Evolutionary conservation across 2,329 filamentous ascomycete genomes (phyloP).

Genomic region (Metarhizium album): DNA sequence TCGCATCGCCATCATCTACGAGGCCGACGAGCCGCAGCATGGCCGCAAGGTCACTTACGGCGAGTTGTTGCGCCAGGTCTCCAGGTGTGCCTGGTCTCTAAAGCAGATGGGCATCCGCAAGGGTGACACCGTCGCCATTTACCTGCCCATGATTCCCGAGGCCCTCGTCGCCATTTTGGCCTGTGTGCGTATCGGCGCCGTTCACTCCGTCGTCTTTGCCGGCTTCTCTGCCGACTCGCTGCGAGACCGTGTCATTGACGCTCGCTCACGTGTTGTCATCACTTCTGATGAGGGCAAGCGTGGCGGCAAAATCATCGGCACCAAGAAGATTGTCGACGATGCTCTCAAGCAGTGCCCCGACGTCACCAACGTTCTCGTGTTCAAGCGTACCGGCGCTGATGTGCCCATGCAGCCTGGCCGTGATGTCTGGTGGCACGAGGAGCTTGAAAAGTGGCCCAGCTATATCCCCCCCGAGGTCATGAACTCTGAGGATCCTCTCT

Average conservation of each 20-base stretch:
- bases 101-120: slow-evolving; percentile 95
- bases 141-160: slow-evolving; percentile 98
- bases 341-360: slow-evolving; percentile 92
- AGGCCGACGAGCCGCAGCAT: slow-evolving; percentile 82
- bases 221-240: slow-evolving; percentile 96
- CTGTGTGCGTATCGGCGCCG: slow-evolving; percentile 81
- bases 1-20: slow-evolving; percentile 94
- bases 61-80: slow-evolving; percentile 88
- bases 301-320: slow-evolving; percentile 92
- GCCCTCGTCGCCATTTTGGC: slow-evolving; percentile 85
- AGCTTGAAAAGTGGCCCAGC: slow-evolving; percentile 89
- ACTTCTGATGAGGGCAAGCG: slow-evolving; percentile 97
- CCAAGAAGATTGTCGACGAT: slow-evolving; percentile 98
- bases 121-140: slow-evolving; percentile 93
- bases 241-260: slow-evolving; percentile 88
- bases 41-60: slow-evolving; percentile 86
- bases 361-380: slow-evolving; percentile 77
- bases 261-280: slow-evolving; percentile 84
- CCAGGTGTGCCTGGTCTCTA: slow-evolving; percentile 72
- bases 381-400: slow-evolving; percentile 87
- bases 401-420: slow-evolving; percentile 83
- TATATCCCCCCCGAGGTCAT: slow-evolving; percentile 86
- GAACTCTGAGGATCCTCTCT: slow-evolving; percentile 90
- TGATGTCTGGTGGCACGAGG: slow-evolving; percentile 98
- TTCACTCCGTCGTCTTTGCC: slow-evolving; percentile 96